phyloP scores from a whole-genome alignment of 108 stramenopile species.

The Pseudonitzschia pungens region DNA sequence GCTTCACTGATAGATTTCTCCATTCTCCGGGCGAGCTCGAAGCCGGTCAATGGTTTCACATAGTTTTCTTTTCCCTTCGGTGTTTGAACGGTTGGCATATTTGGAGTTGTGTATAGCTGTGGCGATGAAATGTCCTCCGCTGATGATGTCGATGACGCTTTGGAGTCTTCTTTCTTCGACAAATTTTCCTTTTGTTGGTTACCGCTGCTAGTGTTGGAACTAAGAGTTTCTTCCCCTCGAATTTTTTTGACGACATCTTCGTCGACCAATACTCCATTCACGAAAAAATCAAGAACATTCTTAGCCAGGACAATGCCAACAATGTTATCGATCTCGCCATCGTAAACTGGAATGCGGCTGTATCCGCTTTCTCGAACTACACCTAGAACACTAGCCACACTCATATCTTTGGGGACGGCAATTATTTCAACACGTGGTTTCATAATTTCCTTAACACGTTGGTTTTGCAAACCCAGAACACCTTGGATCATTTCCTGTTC shows the following conservation, averaged over 20 bases:
- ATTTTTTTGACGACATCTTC: constrained; percentile 56
- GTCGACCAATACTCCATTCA: constrained; percentile 82
- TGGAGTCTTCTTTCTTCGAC: background rate
- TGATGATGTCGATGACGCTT: background rate
- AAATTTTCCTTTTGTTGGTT: constrained; percentile 12
- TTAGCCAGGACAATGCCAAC: constrained; percentile 95
- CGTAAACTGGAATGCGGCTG: constrained; percentile 94
- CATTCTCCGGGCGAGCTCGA: constrained; percentile 81
- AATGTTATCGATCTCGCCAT: constrained; percentile 97
- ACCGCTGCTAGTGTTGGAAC: constrained; percentile 2
- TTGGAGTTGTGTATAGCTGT: constrained; percentile 20
- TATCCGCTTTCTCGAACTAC: constrained; percentile 84
- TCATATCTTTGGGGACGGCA: constrained; percentile 82
- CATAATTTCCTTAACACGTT: constrained; percentile 91
- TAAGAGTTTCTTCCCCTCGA: constrained; percentile 13
- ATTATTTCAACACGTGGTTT: constrained; percentile 94
- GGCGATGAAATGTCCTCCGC: background rate
- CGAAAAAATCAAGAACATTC: constrained; percentile 92
- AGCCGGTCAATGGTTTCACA: constrained; percentile 75
- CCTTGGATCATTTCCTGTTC: constrained; percentile 98
- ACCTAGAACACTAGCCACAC: constrained; percentile 82
- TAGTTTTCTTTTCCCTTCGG: constrained; percentile 42
- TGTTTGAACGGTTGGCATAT: constrained; percentile 13
- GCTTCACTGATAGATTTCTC: constrained; percentile 78
- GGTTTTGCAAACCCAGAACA: constrained; percentile 91